Conservation (phyloP, 148 eudicot genomes). For the Persicaria maculosa region DNA sequence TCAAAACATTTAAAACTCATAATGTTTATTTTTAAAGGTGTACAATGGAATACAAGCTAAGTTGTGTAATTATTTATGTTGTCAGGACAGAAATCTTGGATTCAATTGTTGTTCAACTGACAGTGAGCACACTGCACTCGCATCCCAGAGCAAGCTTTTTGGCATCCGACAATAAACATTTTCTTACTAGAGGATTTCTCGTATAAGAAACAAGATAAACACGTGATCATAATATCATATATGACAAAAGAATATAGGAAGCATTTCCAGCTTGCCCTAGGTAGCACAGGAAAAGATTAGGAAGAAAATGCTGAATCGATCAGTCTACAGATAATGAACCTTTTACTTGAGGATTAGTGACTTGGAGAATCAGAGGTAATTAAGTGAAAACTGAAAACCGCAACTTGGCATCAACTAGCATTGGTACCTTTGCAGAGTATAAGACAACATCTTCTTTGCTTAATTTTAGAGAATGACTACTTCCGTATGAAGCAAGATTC, state of each 20-base stretch:
- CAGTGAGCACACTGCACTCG: neutral
- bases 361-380: neutral
- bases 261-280: neutral
- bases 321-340: neutral
- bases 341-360: neutral
- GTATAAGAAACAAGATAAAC: neutral
- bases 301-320: neutral
- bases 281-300: neutral
- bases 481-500: conserved; percentile 91
- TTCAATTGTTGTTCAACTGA: neutral
- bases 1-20: neutral
- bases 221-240: neutral
- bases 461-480: conserved; percentile 93
- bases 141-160: neutral
- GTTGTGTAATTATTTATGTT: neutral
- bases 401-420: neutral
- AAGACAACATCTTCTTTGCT: conserved; percentile 84
- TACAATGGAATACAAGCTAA: neutral
- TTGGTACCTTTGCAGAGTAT: conserved; percentile 89
- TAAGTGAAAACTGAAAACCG: neutral
- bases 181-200: neutral
- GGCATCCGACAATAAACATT: neutral
- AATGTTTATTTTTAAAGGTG: neutral
- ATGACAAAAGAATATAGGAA: neutral
- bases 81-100: neutral